Base-by-base conservation (phyloP, 139 green algal genomes). In the Coelastrella sp. region DNA sequence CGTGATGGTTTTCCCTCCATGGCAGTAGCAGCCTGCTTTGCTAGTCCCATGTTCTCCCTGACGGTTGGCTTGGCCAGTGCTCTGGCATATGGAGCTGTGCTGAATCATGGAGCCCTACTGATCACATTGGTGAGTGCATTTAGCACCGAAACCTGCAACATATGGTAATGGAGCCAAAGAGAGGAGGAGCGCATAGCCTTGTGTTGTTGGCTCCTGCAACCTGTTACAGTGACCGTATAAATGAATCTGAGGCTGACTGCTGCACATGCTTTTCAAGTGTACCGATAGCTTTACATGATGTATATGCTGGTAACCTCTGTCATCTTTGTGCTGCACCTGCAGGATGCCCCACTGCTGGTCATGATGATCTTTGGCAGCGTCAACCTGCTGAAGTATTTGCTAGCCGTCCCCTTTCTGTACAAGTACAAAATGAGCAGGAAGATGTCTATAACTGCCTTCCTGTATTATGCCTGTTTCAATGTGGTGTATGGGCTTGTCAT, bases 21-120 rank as follows among this genome's bases (percentile, higher is more conserved):
- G 90, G 91, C 92, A 57, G 84, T 95, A 35, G 89, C 92, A 0
- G 92, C 92, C 0, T 93, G 89, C 81, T 93, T 95, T 85, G 91
- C 89, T n/a, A 81, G 84, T 34, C 91, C 91, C 15, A 38, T 92
- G 48, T 94, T 94, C 71, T 83, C 81, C 9, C 71, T 94, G 45
- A 79, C 94, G 69, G 63, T 91, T 5, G 89, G 89, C 19, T 69
- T 90, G 35, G 50, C 64, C 43, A 35, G 64, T 23, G 82, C 86
- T 2, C 17, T 87, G 21, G 82, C 69, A 37, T 82, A 76, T 23
- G 82, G 82, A 23, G 71, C 69, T 8, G 21, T 30, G 23, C 23
- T 60, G 19, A 57, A 72, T 25, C 53, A 57, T 40, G 77, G 57
- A n/a, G 35, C 41, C 2, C 59, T 84, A 35, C 35, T 13, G 13